A percentile compares a stretch with the other conserved stretches of the same genome.
Evolutionary conservation across 192 early-diverging fungal genomes (phyloP).

Genomic region (Rhizophagus prolifer): DNA sequence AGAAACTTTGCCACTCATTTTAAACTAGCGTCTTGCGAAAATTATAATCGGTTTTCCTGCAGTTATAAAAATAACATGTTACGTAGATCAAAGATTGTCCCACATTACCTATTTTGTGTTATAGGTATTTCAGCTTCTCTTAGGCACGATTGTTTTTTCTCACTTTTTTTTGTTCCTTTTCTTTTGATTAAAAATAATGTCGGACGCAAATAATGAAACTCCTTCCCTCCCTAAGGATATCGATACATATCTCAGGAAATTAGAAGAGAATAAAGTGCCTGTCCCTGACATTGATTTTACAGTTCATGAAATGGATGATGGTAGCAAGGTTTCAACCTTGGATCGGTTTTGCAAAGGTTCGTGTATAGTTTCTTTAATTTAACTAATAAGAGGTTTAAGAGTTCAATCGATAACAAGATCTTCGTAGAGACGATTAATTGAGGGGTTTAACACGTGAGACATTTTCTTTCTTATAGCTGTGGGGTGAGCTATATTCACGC

Average conservation of each 20-base stretch:
- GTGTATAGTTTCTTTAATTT: neutral
- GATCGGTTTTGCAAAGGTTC: constrained; percentile 80
- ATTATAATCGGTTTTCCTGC: no score
- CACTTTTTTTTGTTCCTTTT: neutral
- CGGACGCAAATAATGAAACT: neutral
- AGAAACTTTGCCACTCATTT: neutral
- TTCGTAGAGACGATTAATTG: neutral
- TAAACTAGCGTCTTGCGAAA: no score
- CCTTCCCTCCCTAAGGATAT: constrained; percentile 31
- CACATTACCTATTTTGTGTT: no score
- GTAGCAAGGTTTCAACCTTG: constrained; percentile 66
- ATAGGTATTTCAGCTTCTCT: no score
- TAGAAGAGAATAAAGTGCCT: constrained; percentile 42
- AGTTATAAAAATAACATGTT: no score
- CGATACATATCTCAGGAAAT: constrained; percentile 37
- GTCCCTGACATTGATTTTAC: constrained; percentile 76
- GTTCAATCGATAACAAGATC: neutral
- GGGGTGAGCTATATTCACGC: neutral
- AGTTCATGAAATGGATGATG: constrained; percentile 72
- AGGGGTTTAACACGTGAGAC: neutral
- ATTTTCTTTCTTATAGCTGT: neutral
- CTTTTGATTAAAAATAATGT: neutral
- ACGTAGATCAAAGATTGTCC: no score
- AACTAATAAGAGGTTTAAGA: neutral
- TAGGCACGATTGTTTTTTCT: no score